These are phyloP conservation scores for Penicillium flavigenum DNA, from an alignment of 495 filamentous ascomycete genomes.

Conservation along the genomic window DNA sequence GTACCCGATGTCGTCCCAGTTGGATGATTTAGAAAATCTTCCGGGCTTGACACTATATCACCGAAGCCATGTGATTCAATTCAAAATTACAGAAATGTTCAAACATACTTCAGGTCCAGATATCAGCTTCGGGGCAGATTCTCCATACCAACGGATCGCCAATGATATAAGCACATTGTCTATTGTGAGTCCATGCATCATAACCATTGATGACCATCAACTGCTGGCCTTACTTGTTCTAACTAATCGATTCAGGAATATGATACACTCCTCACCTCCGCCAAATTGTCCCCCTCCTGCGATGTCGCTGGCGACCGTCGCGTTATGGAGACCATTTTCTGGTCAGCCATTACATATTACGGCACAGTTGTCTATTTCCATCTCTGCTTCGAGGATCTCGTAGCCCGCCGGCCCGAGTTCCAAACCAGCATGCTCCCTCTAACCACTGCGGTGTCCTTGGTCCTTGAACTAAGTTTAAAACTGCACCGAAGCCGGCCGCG, in stretches of 20 bases:
- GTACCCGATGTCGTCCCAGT: conserved; percentile 31
- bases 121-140: background rate
- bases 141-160: conserved; percentile 19
- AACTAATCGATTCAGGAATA: conserved; percentile 25
- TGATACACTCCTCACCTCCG: conserved; percentile 27
- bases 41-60: conserved; percentile 31
- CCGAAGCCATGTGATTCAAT: conserved; percentile 31
- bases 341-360: conserved; percentile 36
- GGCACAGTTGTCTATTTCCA: conserved; percentile 12
- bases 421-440: conserved; percentile 20
- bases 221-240: background rate
- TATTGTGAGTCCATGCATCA: conserved; percentile 17
- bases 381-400: no score
- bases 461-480: conserved; percentile 32
- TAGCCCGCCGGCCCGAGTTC: background rate
- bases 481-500: conserved; percentile 33
- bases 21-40: conserved; percentile 39
- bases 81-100: conserved; percentile 32
- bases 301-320: conserved; percentile 24
- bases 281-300: conserved; percentile 23
- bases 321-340: conserved; percentile 34
- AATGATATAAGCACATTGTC: conserved; percentile 26
- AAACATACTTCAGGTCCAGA: conserved; percentile 13
- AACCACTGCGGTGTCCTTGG: conserved; percentile 23
- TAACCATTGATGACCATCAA: background rate